Evolutionary conservation across 2,329 filamentous ascomycete genomes (phyloP).

Genomic region (Cercospora berteroae): DNA sequence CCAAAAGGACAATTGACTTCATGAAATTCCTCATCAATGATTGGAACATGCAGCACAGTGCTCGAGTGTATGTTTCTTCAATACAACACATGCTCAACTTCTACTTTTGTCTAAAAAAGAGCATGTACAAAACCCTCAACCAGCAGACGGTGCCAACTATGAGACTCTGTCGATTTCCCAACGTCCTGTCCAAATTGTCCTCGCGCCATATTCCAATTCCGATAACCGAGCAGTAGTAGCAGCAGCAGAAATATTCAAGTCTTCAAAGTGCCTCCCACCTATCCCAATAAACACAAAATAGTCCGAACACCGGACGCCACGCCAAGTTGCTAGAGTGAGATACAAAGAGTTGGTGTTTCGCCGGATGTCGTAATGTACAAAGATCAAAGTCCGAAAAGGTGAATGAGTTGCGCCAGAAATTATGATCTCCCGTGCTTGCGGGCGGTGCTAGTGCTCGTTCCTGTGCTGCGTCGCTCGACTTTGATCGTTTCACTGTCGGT

Average conservation of each 20-base stretch:
- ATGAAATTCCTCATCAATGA: no score
- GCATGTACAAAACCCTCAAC: not conserved
- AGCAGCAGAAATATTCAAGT: not conserved
- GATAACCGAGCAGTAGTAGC: not conserved
- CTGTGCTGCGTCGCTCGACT: constrained; percentile 29
- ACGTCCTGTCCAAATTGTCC: not conserved
- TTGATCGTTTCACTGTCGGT: constrained; percentile 36
- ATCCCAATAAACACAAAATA: not conserved
- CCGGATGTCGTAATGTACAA: constrained; percentile 7
- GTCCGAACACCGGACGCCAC: not conserved
- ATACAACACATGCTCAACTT: not conserved
- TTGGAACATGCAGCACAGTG: no score
- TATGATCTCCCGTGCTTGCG: constrained; percentile 22
- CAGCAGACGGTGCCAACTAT: not conserved
- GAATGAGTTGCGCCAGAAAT: not conserved
- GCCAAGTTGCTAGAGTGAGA: not conserved
- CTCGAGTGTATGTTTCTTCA: no score
- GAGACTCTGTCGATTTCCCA: not conserved
- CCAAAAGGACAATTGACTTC: no score
- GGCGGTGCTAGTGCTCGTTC: constrained; percentile 2
- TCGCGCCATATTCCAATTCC: not conserved
- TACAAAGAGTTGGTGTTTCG: not conserved
- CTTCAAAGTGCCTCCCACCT: not conserved
- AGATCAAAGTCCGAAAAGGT: not conserved
- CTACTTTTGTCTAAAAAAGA: not conserved